Conservation (phyloP, 495 filamentous ascomycete genomes). For the Pseudoneurospora amorphoporcata region DNA sequence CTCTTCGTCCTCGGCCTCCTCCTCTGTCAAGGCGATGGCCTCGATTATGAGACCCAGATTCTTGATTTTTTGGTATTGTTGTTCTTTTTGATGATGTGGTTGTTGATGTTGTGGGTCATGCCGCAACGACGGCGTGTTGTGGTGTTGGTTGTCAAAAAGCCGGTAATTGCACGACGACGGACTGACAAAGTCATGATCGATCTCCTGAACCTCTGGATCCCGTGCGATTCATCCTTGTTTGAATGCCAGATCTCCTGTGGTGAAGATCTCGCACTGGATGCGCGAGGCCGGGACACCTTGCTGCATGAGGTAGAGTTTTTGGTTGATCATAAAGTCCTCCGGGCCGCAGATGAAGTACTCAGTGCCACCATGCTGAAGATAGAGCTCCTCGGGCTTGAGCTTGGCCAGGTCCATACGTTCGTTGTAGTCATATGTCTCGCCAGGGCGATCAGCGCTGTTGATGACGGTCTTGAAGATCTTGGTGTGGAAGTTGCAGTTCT, state of each 20-base stretch:
- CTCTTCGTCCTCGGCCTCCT: background rate
- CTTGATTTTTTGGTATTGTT: background rate
- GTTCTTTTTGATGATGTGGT: background rate
- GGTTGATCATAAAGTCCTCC: conserved; percentile 52
- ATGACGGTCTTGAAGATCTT: conserved; percentile 34
- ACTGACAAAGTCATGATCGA: background rate
- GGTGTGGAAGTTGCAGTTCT: conserved; percentile 24
- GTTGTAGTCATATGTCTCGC: conserved; percentile 43
- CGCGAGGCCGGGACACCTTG: conserved; percentile 42
- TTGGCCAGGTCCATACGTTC: conserved; percentile 47
- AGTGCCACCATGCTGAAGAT: conserved; percentile 40
- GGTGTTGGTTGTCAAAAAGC: background rate
- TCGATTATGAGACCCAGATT: background rate
- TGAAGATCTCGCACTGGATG: conserved; percentile 59
- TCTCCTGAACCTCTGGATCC: background rate
- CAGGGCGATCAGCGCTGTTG: conserved; percentile 36
- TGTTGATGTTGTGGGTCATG: background rate
- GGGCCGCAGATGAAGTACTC: conserved; percentile 67
- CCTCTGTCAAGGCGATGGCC: background rate
- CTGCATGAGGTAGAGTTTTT: conserved; percentile 36
- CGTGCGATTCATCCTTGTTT: conserved; percentile 3
- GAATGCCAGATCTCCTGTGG: conserved; percentile 42
- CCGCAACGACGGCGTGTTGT: background rate
- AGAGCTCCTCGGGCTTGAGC: conserved; percentile 40
- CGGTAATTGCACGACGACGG: background rate